Conservation (phyloP, 169 alveolate species). For the Eimeria maxima region DNA sequence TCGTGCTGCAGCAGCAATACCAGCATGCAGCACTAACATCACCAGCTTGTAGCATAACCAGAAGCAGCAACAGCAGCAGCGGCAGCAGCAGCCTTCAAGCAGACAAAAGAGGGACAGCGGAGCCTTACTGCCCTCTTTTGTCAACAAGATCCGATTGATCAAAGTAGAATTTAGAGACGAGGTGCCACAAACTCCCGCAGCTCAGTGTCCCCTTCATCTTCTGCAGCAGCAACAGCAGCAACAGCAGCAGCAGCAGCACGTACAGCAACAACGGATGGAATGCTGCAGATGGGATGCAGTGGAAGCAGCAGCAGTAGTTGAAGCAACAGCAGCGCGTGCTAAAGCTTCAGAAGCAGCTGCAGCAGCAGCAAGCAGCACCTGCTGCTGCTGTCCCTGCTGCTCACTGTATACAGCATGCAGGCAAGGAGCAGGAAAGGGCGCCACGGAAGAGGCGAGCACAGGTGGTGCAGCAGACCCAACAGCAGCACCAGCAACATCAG, state of each 20-base stretch:
- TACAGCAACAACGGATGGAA: not conserved
- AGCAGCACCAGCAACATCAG: not conserved
- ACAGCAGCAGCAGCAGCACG: conserved; percentile 44
- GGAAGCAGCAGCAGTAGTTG: too few relatives aligned
- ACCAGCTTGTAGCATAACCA: not conserved
- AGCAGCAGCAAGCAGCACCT: too few relatives aligned
- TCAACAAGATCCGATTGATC: conserved; percentile 44
- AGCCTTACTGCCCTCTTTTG: conserved; percentile 19
- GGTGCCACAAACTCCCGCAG: conserved; percentile 63
- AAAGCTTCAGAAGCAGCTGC: too few relatives aligned
- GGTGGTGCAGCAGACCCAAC: too few relatives aligned
- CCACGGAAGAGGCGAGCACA: too few relatives aligned
- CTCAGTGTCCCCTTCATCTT: conserved; percentile 36
- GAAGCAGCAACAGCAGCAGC: not conserved
- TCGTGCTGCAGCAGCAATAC: too few relatives aligned
- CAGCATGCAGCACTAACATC: too few relatives aligned
- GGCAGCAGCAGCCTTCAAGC: conserved; percentile 25
- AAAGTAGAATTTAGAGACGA: not conserved
- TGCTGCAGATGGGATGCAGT: not conserved
- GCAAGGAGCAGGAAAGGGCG: too few relatives aligned
- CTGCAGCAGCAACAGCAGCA: conserved; percentile 51
- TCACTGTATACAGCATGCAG: not conserved
- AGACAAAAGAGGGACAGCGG: too few relatives aligned
- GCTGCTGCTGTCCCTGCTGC: not conserved
- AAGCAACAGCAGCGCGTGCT: too few relatives aligned